Evolutionary conservation across 192 early-diverging fungal genomes (phyloP).

Genomic region (Coemansia sp.): DNA sequence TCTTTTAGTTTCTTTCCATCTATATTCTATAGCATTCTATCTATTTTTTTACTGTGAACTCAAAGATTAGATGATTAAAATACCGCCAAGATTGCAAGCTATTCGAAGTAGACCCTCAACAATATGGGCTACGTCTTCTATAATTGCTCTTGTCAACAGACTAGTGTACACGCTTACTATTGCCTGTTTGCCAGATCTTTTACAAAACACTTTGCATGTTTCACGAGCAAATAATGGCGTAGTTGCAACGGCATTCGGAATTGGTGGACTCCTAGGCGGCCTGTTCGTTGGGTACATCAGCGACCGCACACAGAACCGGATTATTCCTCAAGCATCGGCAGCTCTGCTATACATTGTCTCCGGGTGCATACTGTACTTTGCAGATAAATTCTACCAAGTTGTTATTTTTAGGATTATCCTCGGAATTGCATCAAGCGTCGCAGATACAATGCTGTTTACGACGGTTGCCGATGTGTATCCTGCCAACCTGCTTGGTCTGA

Average conservation of each 20-base stretch:
- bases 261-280: slow-evolving; percentile 43
- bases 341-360: slow-evolving; percentile 34
- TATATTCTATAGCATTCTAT: neutral
- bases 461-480: slow-evolving; percentile 54
- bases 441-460: slow-evolving; percentile 52
- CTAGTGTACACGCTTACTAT: slow-evolving; percentile 51
- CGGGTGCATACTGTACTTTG: slow-evolving; percentile 33
- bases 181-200: slow-evolving; percentile 45
- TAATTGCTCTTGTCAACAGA: slow-evolving; percentile 44
- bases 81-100: slow-evolving; percentile 13
- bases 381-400: slow-evolving; percentile 38
- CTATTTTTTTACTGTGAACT: neutral
- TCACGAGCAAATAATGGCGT: slow-evolving; percentile 46
- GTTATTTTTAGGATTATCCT: slow-evolving; percentile 42
- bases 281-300: slow-evolving; percentile 41
- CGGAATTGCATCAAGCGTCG: slow-evolving; percentile 43
- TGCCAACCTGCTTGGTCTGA: slow-evolving; percentile 42
- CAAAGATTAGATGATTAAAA: slow-evolving; percentile 14
- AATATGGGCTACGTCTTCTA: slow-evolving; percentile 40
- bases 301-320: slow-evolving; percentile 43
- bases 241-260: slow-evolving; percentile 46
- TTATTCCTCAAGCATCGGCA: slow-evolving; percentile 29
- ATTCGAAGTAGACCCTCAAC: slow-evolving; percentile 46
- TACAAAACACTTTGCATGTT: slow-evolving; percentile 33
- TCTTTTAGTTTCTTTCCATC: neutral